Base-by-base conservation (phyloP, 805 yeast genomes). In the Blastobotrys terrestris region DNA sequence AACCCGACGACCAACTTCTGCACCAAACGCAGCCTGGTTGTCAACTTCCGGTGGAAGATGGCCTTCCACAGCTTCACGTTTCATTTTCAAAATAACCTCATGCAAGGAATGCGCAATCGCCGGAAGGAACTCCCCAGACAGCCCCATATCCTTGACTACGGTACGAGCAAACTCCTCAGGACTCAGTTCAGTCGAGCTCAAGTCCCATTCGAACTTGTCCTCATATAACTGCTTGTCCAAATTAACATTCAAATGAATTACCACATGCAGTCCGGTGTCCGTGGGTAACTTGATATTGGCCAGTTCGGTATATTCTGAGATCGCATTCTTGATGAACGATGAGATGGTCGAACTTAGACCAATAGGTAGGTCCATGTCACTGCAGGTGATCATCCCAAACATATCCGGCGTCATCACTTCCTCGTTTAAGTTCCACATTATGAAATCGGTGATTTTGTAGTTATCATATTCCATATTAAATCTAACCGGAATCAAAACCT, bases 151-250 rank as follows among this genome's bases (percentile, higher is more conserved):
- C 41, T 80, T 76, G 2, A 88, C 97, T 2, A 92, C 89, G 5
- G 78, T 77, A 54, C 76, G 78, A 0, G 98, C 96, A 72, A 94
- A 94, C 50, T 71, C 71, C 65, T 90, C 96, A 0, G 99, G 97
- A 0, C 89, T 79, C 19, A 86, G 64, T 4, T 72, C 72, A 7
- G 58, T 49, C 8, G 68, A 66, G 15, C 63, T 63, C 44, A 94
- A 73, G 63, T 94, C 95, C 98, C 98, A 92, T 69, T 94, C 98
- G 58, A 94, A 85, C 66, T 86, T 85, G 68, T 94, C 99, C 60
- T 90, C 96, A 62, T 83, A 90, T 43, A 91, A 76, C 60, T 83
- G 84, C 64, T 87, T 87, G 58, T 90, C 89, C 56, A 94, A 72
- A 63, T 85, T 88, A 48, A 94, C 87, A 14, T 92, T 83, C 40